These are phyloP conservation scores for Chaetomiaceae sp. DNA, from an alignment of 2,329 filamentous ascomycete genomes.

Conservation along the genomic window DNA sequence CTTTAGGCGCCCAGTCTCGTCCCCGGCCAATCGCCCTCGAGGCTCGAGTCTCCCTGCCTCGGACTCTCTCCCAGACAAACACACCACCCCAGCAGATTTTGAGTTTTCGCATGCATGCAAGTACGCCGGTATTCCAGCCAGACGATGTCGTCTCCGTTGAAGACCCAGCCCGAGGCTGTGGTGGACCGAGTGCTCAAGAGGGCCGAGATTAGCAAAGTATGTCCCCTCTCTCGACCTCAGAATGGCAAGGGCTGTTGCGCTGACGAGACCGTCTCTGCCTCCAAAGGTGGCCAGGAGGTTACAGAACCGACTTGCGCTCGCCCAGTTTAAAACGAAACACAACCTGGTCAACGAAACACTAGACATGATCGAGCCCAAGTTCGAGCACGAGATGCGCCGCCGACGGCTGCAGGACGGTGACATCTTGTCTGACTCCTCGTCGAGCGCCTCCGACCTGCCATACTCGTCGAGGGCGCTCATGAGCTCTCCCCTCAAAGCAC, in stretches of 20 bases:
- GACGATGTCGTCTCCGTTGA: constrained; percentile 55
- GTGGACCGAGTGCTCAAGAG: constrained; percentile 64
- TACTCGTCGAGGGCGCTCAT: constrained; percentile 64
- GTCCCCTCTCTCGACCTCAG: constrained; percentile 18
- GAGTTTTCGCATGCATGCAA: constrained; percentile 9
- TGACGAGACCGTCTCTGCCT: constrained; percentile 17
- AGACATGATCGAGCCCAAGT: constrained; percentile 76
- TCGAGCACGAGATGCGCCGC: constrained; percentile 71
- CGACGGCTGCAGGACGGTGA: constrained; percentile 66
- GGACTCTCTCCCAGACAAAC: constrained; percentile 16
- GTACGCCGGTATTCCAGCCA: constrained; percentile 17
- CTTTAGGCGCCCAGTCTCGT: constrained; percentile 42
- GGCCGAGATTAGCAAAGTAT: constrained; percentile 70
- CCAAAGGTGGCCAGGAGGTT: constrained; percentile 82
- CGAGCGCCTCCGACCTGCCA: constrained; percentile 70
- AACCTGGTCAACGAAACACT: constrained; percentile 88
- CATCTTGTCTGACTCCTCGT: constrained; percentile 79
- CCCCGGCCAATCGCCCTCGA: constrained; percentile 11
- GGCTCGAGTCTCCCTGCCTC: constrained; percentile 11
- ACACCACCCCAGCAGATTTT: constrained; percentile 14
- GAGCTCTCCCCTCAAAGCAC: constrained; percentile 77
- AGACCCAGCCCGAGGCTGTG: constrained; percentile 58
- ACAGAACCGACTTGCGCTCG: constrained; percentile 88
- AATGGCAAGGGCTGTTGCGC: neutral
- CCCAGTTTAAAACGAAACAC: constrained; percentile 95